Percentiles rank a stretch among this genome's conserved stretches.
These are phyloP conservation scores for Dendryphion nanum DNA, from an alignment of 2,329 filamentous ascomycete genomes.

Conservation along the genomic window DNA sequence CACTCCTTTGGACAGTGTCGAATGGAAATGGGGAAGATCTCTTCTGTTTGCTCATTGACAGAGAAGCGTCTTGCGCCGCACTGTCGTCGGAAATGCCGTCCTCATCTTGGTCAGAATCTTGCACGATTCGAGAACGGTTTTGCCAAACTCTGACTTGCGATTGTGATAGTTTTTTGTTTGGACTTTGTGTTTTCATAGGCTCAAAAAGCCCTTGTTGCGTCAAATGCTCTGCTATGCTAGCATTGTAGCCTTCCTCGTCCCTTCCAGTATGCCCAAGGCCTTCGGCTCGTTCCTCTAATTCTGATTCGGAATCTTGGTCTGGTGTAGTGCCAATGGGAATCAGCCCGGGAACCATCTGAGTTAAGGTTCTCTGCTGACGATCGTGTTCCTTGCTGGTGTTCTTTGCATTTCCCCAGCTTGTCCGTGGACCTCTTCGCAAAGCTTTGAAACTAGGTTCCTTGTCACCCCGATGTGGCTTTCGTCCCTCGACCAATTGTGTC, in stretches of 20 bases:
- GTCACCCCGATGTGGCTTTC: constrained; percentile 14
- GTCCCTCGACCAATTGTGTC: constrained; percentile 31
- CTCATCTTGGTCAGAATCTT: constrained; percentile 7
- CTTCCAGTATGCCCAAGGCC: no score
- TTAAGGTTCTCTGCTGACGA: constrained; percentile 29
- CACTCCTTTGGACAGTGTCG: no score
- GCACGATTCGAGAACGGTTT: no score
- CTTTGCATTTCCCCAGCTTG: constrained; percentile 19
- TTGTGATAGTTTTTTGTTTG: no score
- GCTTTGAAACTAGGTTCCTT: constrained; percentile 26
- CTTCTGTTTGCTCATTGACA: no score
- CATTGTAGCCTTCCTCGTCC: no score
- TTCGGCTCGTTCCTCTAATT: no score
- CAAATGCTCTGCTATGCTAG: no score
- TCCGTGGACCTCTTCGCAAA: constrained; percentile 15
- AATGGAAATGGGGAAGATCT: no score
- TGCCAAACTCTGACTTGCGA: no score
- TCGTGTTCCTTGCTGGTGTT: constrained; percentile 14
- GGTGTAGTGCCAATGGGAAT: constrained; percentile 13
- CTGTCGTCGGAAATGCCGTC: constrained; percentile 27
- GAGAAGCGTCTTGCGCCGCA: no score
- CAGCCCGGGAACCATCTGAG: constrained; percentile 34
- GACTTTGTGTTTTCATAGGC: neutral
- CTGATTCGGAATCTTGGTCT: no score
- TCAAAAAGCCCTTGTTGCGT: constrained; percentile 12